Percentiles rank a stretch among this genome's conserved stretches.
phyloP scores from a whole-genome alignment of 441 rosid genomes.

The Populus hybrid region DNA sequence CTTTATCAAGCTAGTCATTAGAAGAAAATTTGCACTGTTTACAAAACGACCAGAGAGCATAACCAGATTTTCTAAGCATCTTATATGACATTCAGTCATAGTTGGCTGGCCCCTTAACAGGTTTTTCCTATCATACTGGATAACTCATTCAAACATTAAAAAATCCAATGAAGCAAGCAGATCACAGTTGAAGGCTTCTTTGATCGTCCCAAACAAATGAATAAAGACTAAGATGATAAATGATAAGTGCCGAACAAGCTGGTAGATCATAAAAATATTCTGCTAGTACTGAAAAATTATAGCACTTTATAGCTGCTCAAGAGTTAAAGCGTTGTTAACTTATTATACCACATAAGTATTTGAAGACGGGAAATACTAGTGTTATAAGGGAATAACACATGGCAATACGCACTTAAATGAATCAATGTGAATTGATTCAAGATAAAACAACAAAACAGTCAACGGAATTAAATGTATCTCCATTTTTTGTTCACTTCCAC shows the following conservation, averaged over 20 bases:
- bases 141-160: not conserved
- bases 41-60: not conserved
- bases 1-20: not conserved
- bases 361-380: not conserved
- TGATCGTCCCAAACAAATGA: not conserved
- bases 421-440: not conserved
- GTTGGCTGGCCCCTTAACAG: not conserved
- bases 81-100: not conserved
- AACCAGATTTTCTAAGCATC: not conserved
- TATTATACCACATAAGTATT: not conserved
- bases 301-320: not conserved
- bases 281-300: not conserved
- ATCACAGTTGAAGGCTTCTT: not conserved
- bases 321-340: not conserved
- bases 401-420: not conserved
- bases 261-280: not conserved
- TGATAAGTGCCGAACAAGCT: not conserved
- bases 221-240: not conserved
- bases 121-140: not conserved
- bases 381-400: not conserved
- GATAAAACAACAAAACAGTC: not conserved
- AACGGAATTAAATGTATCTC: not conserved
- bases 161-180: not conserved
- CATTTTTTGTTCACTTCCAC: not conserved
- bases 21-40: not conserved